Evolutionary conservation across 192 early-diverging fungal species (phyloP), one percentile per base, ranked within the genome.

Genomic region (Allomyces javanicus): DNA sequence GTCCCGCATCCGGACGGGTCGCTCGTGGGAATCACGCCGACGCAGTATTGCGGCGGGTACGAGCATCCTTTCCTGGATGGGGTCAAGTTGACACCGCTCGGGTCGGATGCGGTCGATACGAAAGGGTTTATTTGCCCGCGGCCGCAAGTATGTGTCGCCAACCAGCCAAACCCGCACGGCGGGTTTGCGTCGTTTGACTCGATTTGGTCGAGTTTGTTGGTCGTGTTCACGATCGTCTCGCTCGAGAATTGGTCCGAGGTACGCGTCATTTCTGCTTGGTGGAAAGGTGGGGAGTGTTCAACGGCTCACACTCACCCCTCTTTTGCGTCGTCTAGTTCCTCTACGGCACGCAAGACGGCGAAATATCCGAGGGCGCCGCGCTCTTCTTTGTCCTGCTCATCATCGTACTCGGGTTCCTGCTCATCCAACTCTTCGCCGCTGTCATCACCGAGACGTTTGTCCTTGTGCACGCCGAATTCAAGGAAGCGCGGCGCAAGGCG

Each of bases 371-470:
- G 22, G 68, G 76, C 69, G 73, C 81, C 0, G 68, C 76, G 44
- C 44, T 81, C 43, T 85, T 77, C 63, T 85, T 83, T 69, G 74
- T 85, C 19, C 24, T 80, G n/a, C 70, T 79, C 55, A 75, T 83
- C 10, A 64, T 85, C 23, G 74, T 85, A 17, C 77, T 85, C 75
- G 81, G 82, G 67, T 82, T 79, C 67, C 82, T 80, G 83, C 72
- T 85, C 61, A 69, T 85, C 61, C 82, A 85, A 65, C 67, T 85
- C 43, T 85, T 85, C 64, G 71, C 83, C 21, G 83, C 83, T n/a
- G 83, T 85, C 40, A 83, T 83, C 67, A 81, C 75, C 26, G 77
- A 79, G 70, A 79, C 83, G 75, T 85, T 85, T 77, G 81, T 78
- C 26, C 82, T 83, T 69, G 78, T 85, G n/a, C 70, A 81, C 55